phyloP scores from a whole-genome alignment of 345 rosid genomes.

The Euphorbia pulcherrima region DNA sequence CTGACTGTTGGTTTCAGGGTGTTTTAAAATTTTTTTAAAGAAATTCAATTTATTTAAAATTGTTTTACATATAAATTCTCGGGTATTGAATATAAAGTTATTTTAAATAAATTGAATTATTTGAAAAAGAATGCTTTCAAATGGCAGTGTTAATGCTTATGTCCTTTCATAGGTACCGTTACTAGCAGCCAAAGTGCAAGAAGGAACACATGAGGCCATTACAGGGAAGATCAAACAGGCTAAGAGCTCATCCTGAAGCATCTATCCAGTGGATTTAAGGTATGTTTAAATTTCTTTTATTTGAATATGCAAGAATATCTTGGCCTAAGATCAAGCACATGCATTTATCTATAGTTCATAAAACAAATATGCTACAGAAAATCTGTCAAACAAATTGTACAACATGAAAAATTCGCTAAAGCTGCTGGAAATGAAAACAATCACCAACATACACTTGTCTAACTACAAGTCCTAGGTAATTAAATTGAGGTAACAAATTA shows the following conservation, averaged over 20 bases:
- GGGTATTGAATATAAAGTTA: no score
- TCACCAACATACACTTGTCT: constrained; percentile 12
- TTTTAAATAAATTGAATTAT: no score
- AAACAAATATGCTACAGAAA: constrained; percentile 1
- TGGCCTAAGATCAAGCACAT: not conserved
- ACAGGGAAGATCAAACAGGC: constrained; percentile 52
- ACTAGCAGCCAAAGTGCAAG: constrained; percentile 46
- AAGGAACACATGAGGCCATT: constrained; percentile 31
- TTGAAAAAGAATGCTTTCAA: no score
- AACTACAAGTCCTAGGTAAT: not conserved
- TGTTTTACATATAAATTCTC: no score
- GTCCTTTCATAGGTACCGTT: constrained; percentile 53
- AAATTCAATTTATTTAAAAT: no score
- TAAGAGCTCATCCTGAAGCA: constrained; percentile 37
- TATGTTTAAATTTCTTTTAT: no score
- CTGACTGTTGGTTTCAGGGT: no score
- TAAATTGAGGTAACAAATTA: not conserved
- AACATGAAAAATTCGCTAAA: constrained; percentile 4
- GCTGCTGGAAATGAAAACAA: not conserved
- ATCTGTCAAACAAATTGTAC: not conserved
- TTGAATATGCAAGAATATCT: not conserved
- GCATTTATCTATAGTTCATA: constrained; percentile 7
- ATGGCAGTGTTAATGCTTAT: constrained; percentile 61
- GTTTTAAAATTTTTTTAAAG: no score
- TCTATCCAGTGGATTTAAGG: no score